Conservation (phyloP, 176 grass and related monocot species). For the Aegilops umbellulata region DNA sequence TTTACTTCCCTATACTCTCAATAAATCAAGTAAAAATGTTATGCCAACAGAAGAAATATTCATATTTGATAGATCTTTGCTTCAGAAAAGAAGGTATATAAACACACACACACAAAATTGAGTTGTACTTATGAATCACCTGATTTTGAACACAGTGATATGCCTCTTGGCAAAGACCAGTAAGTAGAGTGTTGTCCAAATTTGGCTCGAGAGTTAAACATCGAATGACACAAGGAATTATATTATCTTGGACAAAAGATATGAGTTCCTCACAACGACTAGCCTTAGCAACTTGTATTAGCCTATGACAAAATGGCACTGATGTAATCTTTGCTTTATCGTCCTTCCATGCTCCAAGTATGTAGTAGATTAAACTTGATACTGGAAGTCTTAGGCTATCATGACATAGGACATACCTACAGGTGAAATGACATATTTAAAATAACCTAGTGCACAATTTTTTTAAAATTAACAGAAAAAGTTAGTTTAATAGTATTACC, state of each 20-base stretch:
- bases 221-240: constrained; percentile 2
- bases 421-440: not conserved
- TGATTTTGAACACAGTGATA: not conserved
- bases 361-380: not conserved
- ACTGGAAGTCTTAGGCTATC: constrained; percentile 2
- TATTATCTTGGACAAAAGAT: constrained; percentile 15
- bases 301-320: constrained; percentile 3
- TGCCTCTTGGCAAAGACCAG: not conserved
- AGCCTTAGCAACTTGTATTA: not conserved
- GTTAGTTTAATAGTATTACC: not conserved
- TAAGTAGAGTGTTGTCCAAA: not conserved
- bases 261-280: not conserved
- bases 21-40: not conserved
- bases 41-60: not conserved
- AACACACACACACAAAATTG: not conserved
- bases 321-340: not conserved
- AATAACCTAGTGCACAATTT: not conserved
- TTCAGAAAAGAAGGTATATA: not conserved
- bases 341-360: constrained; percentile 22
- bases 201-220: not conserved
- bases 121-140: not conserved
- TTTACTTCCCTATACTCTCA: not conserved
- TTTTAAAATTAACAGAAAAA: not conserved
- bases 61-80: not conserved
- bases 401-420: not conserved